Percentiles rank a stretch among this genome's conserved stretches.
Evolutionary conservation across 1,284 basidiomycete genomes (phyloP).

Genomic region (Termitomyces sp.): DNA sequence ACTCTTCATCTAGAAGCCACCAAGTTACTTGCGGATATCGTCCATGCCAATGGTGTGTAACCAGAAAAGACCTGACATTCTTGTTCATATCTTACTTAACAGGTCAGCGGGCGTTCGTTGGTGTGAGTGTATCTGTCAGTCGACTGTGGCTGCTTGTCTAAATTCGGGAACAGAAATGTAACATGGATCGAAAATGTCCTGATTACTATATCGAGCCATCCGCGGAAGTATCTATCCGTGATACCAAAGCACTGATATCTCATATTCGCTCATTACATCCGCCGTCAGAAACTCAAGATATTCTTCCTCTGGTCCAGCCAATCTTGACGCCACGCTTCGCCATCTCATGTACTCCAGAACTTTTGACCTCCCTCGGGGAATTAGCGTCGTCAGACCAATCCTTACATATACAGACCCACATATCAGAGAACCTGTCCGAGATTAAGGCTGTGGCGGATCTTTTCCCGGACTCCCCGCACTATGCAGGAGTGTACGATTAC

Average conservation of each 20-base stretch:
- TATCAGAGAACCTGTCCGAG: constrained; percentile 83
- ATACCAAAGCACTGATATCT: constrained; percentile 63
- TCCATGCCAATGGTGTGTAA: constrained; percentile 54
- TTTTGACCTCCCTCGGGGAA: constrained; percentile 62
- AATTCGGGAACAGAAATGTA: constrained; percentile 70
- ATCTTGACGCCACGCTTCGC: constrained; percentile 95
- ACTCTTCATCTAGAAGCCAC: constrained; percentile 81
- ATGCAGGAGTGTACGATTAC: constrained; percentile 80
- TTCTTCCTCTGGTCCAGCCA: constrained; percentile 67
- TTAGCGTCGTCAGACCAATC: constrained; percentile 50
- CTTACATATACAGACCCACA: constrained; percentile 88
- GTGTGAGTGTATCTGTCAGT: constrained; percentile 19
- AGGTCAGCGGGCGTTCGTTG: constrained; percentile 71
- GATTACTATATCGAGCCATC: constrained; percentile 71
- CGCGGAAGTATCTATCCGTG: constrained; percentile 47
- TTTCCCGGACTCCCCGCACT: constrained; percentile 59
- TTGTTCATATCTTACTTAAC: not conserved
- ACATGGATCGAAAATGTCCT: constrained; percentile 83
- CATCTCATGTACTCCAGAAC: constrained; percentile 79
- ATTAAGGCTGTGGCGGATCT: constrained; percentile 61
- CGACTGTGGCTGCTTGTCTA: not conserved
- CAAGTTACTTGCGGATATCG: constrained; percentile 76
- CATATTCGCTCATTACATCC: constrained; percentile 60
- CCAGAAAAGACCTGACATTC: not conserved
- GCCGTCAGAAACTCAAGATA: constrained; percentile 14